phyloP scores from a whole-genome alignment of 1,284 basidiomycete species.

The Moniliophthora roreri region DNA sequence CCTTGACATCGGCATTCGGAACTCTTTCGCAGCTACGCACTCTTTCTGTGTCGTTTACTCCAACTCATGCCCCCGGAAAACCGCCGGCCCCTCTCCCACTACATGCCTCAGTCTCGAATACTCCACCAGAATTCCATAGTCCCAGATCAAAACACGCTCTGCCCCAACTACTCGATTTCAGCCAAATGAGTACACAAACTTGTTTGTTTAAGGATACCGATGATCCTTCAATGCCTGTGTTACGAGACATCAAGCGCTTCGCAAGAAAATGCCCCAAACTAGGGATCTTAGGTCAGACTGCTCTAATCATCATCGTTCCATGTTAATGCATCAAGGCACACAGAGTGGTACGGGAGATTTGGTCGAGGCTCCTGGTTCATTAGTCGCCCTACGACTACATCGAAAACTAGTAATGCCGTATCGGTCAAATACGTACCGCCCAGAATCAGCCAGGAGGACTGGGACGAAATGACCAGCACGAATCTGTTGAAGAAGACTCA shows the following conservation, averaged over 20 bases:
- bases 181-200: slow-evolving; percentile 24
- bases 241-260: slow-evolving; percentile 37
- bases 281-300: slow-evolving; percentile 26
- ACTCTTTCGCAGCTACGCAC: slow-evolving; percentile 26
- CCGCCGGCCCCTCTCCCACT: slow-evolving; percentile 24
- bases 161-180: slow-evolving; percentile 26
- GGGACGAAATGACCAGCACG: slow-evolving; percentile 21
- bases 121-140: slow-evolving; percentile 21
- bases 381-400: slow-evolving; percentile 22
- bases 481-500: slow-evolving; percentile 18
- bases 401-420: slow-evolving; percentile 29
- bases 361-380: slow-evolving; percentile 33
- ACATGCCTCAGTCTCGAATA: slow-evolving; percentile 20
- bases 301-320: slow-evolving; percentile 1
- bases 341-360: slow-evolving; percentile 35
- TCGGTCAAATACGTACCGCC: slow-evolving; percentile 32
- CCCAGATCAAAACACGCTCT: slow-evolving; percentile 26
- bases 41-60: slow-evolving; percentile 29
- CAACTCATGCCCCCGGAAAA: slow-evolving; percentile 29
- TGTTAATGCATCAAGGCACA: background rate
- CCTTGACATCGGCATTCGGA: slow-evolving; percentile 31
- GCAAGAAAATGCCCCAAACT: slow-evolving; percentile 33
- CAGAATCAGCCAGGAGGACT: slow-evolving; percentile 17
- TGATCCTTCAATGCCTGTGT: slow-evolving; percentile 33
- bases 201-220: slow-evolving; percentile 17